Evolutionary conservation across 2,329 filamentous ascomycete species (phyloP).

Genomic region (Fusarium ramigenum): DNA sequence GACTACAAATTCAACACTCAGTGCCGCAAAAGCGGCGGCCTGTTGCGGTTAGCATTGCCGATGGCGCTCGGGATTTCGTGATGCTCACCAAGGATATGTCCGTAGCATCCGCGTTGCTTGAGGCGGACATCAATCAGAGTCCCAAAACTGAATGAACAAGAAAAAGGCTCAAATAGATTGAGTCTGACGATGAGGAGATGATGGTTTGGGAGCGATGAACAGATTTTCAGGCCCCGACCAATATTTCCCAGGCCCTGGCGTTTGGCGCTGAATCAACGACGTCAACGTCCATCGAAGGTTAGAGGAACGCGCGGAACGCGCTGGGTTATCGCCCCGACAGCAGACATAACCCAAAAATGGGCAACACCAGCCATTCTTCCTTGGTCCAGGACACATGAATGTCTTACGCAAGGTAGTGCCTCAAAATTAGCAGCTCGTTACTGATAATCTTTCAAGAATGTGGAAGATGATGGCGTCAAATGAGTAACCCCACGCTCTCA

Average conservation of each 20-base stretch:
- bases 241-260: background rate
- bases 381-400: too few relatives aligned
- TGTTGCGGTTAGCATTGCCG: background rate
- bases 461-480: background rate
- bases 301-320: background rate
- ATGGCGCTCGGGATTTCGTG: accelerated
- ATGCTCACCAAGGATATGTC: conserved; percentile 16
- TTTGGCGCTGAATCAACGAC: conserved; percentile 5
- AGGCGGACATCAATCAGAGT: conserved; percentile 1
- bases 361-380: background rate
- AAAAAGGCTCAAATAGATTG: accelerated
- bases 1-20: conserved; percentile 26
- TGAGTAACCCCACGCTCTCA: background rate
- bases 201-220: background rate
- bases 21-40: conserved; percentile 16
- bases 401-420: accelerated
- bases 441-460: background rate
- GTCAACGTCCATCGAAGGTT: background rate
- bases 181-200: accelerated
- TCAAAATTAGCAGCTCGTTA: accelerated
- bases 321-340: background rate
- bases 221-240: background rate
- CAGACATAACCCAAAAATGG: too few relatives aligned
- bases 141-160: accelerated
- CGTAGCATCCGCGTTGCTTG: conserved; percentile 12